Evolutionary conservation across 306 rosid genomes (phyloP), one percentile per base, ranked within the genome.

Genomic region (Medicago ruthenica): DNA sequence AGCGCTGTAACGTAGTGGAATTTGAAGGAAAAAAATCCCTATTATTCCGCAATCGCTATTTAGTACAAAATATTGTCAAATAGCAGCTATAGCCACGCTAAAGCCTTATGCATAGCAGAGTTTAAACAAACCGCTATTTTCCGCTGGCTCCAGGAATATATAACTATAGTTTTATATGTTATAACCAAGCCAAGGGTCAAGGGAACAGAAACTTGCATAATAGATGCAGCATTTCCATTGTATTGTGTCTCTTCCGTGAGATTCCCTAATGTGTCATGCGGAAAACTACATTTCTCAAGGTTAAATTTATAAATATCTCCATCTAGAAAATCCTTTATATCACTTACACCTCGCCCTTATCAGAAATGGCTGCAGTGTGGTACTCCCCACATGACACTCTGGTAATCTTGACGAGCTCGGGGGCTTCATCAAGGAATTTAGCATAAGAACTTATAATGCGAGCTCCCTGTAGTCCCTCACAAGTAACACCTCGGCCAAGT

Each of bases 351-450:
- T 94, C 96, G 85, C 93, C 97, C 78, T 70, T 82, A 51, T 94
- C 94, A 79, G 97, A 91, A 82, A 91, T 82, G 83, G 95, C 98
- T 31, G 97, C 98, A 4, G 92, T 76, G 85, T 94, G 96, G 91
- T 91, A 91, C 90, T 94, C 98, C 88, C 98, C 98, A 42, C 98
- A 91, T 80, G 97, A 94, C 90, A 94, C 96, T 45, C 77, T 88
- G 85, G 87, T 87, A 87, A 94, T 87, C 91, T 86, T 94, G 86
- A 94, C 96, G 64, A 76, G 88, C 82, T 94, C 98, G 15, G 98
- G 98, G 81, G 98, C 79, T 73, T 94, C 98, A 74, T 94, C 98
- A 83, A 94, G 98, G 85, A 88, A 91, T 83, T 76, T 91, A 17
- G 97, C 96, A 78, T 84, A 94, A 79, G 91, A 86, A 87, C 73